A percentile compares a stretch with the other conserved stretches of the same genome.
Conservation (phyloP, 768 basidiomycete genomes). For the Termitomyces sp. region DNA sequence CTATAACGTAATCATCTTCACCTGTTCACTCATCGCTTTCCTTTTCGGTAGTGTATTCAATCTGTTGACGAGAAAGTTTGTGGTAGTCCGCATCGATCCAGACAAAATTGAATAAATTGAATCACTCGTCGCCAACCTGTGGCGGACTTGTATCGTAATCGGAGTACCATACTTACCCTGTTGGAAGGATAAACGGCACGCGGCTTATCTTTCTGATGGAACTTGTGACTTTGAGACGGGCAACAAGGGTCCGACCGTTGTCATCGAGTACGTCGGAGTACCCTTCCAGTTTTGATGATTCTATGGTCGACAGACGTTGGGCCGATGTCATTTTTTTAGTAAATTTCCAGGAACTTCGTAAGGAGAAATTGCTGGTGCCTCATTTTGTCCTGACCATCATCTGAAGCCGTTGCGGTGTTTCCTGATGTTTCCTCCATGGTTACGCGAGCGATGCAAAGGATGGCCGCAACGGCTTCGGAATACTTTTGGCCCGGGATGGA, state of each 20-base stretch:
- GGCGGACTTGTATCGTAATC: slow-evolving; percentile 1
- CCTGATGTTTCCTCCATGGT: not conserved
- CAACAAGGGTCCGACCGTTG: slow-evolving; percentile 8
- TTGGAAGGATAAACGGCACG: not conserved
- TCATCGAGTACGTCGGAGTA: not conserved
- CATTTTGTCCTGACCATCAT: not conserved
- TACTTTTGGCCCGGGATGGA: not conserved
- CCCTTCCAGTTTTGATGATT: not conserved
- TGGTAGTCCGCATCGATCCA: slow-evolving; percentile 39
- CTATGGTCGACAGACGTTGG: slow-evolving; percentile 10
- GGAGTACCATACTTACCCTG: not conserved
- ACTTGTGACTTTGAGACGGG: slow-evolving; percentile 5
- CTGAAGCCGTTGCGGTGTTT: no score
- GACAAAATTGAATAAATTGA: slow-evolving; percentile 11
- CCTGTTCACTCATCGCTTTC: slow-evolving; percentile 84
- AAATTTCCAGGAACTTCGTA: not conserved
- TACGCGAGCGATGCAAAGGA: not conserved
- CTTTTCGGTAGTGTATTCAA: slow-evolving; percentile 95
- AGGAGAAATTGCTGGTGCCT: not conserved
- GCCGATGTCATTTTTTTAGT: not conserved
- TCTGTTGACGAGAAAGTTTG: slow-evolving; percentile 75
- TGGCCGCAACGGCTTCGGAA: not conserved
- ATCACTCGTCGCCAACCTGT: not conserved
- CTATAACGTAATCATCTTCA: slow-evolving; percentile 99
- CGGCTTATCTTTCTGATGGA: slow-evolving; percentile 16